These are phyloP conservation scores for Boletus coccyginus DNA, from an alignment of 768 basidiomycete species.

Conservation along the genomic window DNA sequence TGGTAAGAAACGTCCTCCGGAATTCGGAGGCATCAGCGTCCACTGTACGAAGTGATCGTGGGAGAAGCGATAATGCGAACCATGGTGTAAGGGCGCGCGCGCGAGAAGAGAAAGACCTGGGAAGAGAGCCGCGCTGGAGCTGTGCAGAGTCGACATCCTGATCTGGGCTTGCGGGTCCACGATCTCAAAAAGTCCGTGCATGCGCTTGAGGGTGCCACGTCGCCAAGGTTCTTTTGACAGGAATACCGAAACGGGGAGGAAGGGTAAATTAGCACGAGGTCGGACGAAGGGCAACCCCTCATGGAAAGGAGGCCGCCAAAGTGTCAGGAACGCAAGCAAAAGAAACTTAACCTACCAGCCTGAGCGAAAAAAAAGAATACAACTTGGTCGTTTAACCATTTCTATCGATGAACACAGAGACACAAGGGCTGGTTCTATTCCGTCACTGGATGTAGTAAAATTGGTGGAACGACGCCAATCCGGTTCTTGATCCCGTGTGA, in stretches of 20 bases:
- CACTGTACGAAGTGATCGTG: slow-evolving; percentile 33
- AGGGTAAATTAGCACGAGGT: slow-evolving; percentile 32
- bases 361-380: neutral
- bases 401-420: slow-evolving; percentile 12
- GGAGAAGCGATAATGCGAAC: slow-evolving; percentile 21
- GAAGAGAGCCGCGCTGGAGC: slow-evolving; percentile 16
- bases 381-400: slow-evolving; percentile 11
- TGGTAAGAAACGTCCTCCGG: slow-evolving; percentile 32
- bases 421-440: slow-evolving; percentile 3
- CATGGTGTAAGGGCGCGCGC: slow-evolving; percentile 7
- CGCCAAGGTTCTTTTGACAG: slow-evolving; percentile 25
- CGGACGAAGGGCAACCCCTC: slow-evolving; percentile 24
- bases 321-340: slow-evolving; percentile 18
- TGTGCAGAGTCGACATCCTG: slow-evolving; percentile 26
- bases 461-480: slow-evolving; percentile 1
- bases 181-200: slow-evolving; percentile 20
- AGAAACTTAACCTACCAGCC: slow-evolving; percentile 11
- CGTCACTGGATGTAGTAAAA: neutral
- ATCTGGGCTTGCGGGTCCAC: slow-evolving; percentile 15
- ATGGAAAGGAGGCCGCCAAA: slow-evolving; percentile 20
- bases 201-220: slow-evolving; percentile 26
- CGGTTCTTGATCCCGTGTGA: neutral
- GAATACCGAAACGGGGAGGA: slow-evolving; percentile 24
- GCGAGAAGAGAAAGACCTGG: neutral
- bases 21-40: slow-evolving; percentile 31